A percentile compares a stretch with the other conserved stretches of the same genome.
These are phyloP conservation scores for Fusarium musae DNA, from an alignment of 2,329 filamentous ascomycete species.

Conservation along the genomic window DNA sequence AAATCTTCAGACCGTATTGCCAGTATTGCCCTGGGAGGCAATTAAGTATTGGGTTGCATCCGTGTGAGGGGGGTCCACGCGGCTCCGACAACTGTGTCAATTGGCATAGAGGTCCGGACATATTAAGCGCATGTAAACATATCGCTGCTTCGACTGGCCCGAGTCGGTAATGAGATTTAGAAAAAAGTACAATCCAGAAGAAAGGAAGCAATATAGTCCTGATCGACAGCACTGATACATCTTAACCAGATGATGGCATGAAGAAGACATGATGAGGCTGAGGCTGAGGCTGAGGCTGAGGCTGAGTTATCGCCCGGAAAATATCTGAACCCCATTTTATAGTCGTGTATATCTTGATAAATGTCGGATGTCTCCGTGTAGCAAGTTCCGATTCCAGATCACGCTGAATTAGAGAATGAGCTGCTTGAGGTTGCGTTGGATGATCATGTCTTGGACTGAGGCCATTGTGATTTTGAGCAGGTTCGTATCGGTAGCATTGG, in stretches of 20 bases:
- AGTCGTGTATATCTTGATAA: slow-evolving; percentile 5
- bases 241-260: background rate
- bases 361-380: background rate
- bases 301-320: background rate
- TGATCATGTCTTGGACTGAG: slow-evolving; percentile 88
- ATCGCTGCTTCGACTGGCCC: background rate
- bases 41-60: background rate
- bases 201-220: background rate
- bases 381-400: background rate
- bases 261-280: background rate
- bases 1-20: background rate
- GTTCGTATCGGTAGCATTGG: slow-evolving; percentile 74
- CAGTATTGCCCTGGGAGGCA: slow-evolving; percentile 2
- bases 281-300: background rate
- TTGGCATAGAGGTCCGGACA: background rate
- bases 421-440: slow-evolving; percentile 84
- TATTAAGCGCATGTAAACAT: slow-evolving; percentile 11
- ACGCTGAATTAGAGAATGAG: slow-evolving; percentile 62
- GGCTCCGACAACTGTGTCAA: background rate
- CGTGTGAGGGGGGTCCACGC: background rate
- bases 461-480: slow-evolving; percentile 87
- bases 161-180: background rate
- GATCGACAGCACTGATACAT: background rate
- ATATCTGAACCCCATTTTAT: slow-evolving; percentile 1
- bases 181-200: slow-evolving; percentile 9